Conservation (phyloP, 495 filamentous ascomycete species). For the Niebla homalea region DNA sequence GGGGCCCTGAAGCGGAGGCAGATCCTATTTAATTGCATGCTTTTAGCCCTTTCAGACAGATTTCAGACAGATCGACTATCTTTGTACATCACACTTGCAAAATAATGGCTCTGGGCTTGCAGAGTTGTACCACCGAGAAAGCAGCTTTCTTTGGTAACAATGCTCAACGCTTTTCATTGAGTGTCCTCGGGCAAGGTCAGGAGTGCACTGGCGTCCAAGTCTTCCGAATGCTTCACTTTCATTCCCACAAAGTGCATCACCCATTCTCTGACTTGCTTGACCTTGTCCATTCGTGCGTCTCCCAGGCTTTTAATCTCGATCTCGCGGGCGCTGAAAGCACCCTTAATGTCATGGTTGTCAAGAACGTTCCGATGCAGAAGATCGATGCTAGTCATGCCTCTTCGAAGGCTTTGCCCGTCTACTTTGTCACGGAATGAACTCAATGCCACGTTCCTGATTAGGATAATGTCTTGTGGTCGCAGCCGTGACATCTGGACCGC, state of each 20-base stretch:
- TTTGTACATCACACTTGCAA: no score
- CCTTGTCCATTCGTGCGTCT: conserved; percentile 47
- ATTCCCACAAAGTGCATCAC: conserved; percentile 54
- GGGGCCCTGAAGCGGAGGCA: no score
- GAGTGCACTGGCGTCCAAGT: not conserved
- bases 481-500: conserved; percentile 22
- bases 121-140: no score
- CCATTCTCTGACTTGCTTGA: conserved; percentile 59
- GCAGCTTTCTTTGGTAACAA: not conserved
- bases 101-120: no score
- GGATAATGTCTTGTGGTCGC: conserved; percentile 57
- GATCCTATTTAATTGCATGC: no score
- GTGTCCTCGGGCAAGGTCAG: not conserved
- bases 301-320: conserved; percentile 15
- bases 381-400: conserved; percentile 56
- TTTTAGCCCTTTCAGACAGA: no score
- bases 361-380: conserved; percentile 43
- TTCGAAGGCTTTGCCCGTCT: conserved; percentile 61
- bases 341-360: conserved; percentile 28
- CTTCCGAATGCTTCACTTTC: not conserved
- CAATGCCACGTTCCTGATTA: conserved; percentile 66
- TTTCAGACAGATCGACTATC: no score
- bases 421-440: conserved; percentile 58
- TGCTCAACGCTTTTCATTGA: not conserved
- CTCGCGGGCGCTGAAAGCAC: conserved; percentile 21